These are phyloP conservation scores for Nemania serpens DNA, from an alignment of 2,329 filamentous ascomycete species.

Conservation along the genomic window DNA sequence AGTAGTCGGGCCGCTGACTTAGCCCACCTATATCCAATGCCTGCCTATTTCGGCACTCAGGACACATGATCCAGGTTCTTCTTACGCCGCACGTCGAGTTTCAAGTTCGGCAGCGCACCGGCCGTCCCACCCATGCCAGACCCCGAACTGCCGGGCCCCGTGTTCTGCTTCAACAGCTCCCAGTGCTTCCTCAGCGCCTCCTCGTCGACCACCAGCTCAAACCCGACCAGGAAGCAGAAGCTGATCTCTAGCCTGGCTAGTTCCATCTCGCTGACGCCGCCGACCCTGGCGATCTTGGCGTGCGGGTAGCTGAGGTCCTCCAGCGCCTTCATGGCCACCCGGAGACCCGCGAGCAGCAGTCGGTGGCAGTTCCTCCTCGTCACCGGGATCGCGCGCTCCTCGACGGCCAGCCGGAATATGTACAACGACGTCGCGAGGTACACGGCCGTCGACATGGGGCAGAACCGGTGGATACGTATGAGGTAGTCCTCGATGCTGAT, in stretches of 20 bases:
- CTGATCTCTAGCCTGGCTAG: conserved; percentile 86
- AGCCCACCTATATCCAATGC: background rate
- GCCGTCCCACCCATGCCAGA: background rate
- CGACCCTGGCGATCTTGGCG: conserved; percentile 80
- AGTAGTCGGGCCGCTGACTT: background rate
- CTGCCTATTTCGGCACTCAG: background rate
- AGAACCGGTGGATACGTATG: conserved; percentile 83
- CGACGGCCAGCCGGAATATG: conserved; percentile 79
- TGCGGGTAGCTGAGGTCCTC: conserved; percentile 91
- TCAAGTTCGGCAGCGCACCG: conserved; percentile 29
- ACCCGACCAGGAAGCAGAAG: conserved; percentile 85
- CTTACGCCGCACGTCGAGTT: conserved; percentile 29
- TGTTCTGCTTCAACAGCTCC: conserved; percentile 57
- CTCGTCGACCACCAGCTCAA: conserved; percentile 71
- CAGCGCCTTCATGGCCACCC: conserved; percentile 92
- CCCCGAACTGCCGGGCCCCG: background rate
- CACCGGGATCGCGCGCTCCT: conserved; percentile 77
- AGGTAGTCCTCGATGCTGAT: conserved; percentile 86
- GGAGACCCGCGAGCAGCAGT: conserved; percentile 78
- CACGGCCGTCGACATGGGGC: conserved; percentile 90
- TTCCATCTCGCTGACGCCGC: conserved; percentile 82
- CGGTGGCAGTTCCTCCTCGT: conserved; percentile 86
- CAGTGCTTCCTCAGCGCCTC: conserved; percentile 68
- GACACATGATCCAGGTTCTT: conserved; percentile 6
- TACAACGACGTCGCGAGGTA: conserved; percentile 89